phyloP scores from a whole-genome alignment of 306 rosid genomes.

The Leucaena leucocephala region DNA sequence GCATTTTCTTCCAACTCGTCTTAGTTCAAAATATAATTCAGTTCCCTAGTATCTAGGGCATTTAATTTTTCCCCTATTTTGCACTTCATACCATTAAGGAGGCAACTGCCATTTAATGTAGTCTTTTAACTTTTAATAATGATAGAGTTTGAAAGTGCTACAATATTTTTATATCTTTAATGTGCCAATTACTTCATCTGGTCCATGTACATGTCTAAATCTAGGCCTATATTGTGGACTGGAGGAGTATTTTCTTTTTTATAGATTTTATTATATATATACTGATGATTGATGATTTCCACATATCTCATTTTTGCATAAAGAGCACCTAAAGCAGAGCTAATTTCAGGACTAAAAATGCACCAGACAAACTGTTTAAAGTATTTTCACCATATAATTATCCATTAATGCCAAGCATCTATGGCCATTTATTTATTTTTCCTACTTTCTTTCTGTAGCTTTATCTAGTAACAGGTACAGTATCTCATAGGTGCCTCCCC shows the following conservation, averaged over 20 bases:
- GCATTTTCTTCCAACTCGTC: background rate
- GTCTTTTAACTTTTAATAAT: too few species aligned
- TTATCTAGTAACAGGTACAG: background rate
- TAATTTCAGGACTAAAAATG: conserved; percentile 12
- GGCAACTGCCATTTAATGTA: too few species aligned
- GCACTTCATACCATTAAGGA: background rate
- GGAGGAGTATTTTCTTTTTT: too few species aligned
- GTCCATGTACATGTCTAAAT: too few species aligned
- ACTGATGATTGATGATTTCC: background rate
- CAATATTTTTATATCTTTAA: background rate
- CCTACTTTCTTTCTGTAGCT: background rate
- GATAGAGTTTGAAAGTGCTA: background rate
- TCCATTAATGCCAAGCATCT: background rate
- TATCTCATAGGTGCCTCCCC: conserved; percentile 8
- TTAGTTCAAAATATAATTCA: too few species aligned
- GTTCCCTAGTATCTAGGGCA: background rate
- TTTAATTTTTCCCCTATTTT: background rate
- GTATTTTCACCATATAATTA: background rate
- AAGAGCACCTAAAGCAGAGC: conserved; percentile 15
- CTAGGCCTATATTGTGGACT: too few species aligned
- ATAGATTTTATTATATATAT: too few species aligned
- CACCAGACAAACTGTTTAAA: conserved; percentile 10
- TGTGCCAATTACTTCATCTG: background rate
- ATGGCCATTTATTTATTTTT: background rate
- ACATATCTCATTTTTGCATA: background rate